Percentiles rank a stretch among this genome's conserved stretches.
These are phyloP conservation scores for Hemisphaericaspora xylofermentans DNA, from an alignment of 1,139 yeast species.

Conservation along the genomic window DNA sequence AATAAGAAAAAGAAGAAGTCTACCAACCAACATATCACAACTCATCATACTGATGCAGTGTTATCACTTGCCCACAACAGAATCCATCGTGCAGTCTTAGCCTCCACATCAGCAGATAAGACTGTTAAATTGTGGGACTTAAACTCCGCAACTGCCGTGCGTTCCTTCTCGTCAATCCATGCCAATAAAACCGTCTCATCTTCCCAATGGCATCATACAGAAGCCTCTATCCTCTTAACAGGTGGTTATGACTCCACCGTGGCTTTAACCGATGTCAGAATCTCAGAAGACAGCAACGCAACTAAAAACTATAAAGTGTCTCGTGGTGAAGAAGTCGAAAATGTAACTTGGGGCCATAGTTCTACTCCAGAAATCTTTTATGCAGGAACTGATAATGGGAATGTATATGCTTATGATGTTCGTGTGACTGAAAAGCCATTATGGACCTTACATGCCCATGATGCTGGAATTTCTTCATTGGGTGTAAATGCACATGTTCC, in stretches of 20 bases:
- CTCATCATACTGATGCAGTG: slow-evolving; percentile 93
- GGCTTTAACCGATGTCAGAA: slow-evolving; percentile 81
- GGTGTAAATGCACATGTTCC: slow-evolving; percentile 66
- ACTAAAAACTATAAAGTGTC: slow-evolving; percentile 65
- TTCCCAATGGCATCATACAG: slow-evolving; percentile 80
- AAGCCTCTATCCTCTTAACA: slow-evolving; percentile 77
- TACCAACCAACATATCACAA: slow-evolving; percentile 53
- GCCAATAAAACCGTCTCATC: slow-evolving; percentile 74
- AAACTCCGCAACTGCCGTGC: slow-evolving; percentile 69
- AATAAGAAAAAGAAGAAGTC: slow-evolving; percentile 54
- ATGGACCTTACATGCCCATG: slow-evolving; percentile 98
- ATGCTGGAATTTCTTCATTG: slow-evolving; percentile 84
- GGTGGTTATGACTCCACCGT: slow-evolving; percentile 91
- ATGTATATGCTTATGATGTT: slow-evolving; percentile 84
- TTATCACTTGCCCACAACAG: slow-evolving; percentile 82
- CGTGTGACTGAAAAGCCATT: slow-evolving; percentile 68
- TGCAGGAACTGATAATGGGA: slow-evolving; percentile 93
- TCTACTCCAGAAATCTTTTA: slow-evolving; percentile 64
- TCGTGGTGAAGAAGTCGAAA: slow-evolving; percentile 78
- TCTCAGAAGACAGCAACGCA: slow-evolving; percentile 58
- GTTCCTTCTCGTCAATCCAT: slow-evolving; percentile 62
- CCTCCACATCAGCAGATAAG: slow-evolving; percentile 92
- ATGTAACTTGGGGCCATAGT: slow-evolving; percentile 62
- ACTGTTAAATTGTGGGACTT: slow-evolving; percentile 97
- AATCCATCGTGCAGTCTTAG: slow-evolving; percentile 79